Base-by-base conservation (phyloP, 2,329 filamentous ascomycete genomes). In the Tolypocladium inflatum region DNA sequence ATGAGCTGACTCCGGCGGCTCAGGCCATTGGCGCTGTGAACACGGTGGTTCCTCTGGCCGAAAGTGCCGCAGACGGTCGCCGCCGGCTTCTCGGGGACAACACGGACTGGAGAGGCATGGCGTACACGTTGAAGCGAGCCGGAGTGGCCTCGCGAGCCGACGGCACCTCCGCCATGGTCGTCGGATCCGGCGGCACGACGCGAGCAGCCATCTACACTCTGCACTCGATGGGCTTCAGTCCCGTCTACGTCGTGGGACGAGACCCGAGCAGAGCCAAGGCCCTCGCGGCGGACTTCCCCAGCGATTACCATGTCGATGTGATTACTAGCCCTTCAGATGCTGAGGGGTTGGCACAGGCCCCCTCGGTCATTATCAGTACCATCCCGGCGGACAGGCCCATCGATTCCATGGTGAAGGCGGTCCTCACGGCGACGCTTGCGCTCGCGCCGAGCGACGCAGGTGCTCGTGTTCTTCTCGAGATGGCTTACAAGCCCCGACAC, bases 21-120 rank as follows among this genome's bases (percentile, higher is more conserved):
- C 82, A 83, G 62, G 78, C 84, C 37, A 97, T 99, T 61, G 94
- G 94, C 26, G 94, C 94, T 3, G 88, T 97, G 62, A 99, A 99
- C 76, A 99, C 94, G 21, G 88, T 99, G 66, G 84, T 96, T 35
- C 86, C 89, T 0, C 68, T 83, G 3, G 37, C 56, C 54, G 17
- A 68, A 69, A 33, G 55, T 6, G 69, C 74, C 9, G 67, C 64
- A 9, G 76, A 71, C 3, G 76, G 74, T 4, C 72, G 77, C 57
- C 73, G 73, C 54, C 81, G 78, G 4, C 82, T 97, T 3, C 72
- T 89, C 19, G 94, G 94, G 50, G 89, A 92, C 70, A 99, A 99
- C 73, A 99, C 94, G 15, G 94, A 99, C 76, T 99, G 91, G 88
- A 82, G 85, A 67, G 94, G 94, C 61, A 99, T 99, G 85, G 85